Conservation (phyloP, 805 yeast species). For the Kodamaea kaohsiungensis region DNA sequence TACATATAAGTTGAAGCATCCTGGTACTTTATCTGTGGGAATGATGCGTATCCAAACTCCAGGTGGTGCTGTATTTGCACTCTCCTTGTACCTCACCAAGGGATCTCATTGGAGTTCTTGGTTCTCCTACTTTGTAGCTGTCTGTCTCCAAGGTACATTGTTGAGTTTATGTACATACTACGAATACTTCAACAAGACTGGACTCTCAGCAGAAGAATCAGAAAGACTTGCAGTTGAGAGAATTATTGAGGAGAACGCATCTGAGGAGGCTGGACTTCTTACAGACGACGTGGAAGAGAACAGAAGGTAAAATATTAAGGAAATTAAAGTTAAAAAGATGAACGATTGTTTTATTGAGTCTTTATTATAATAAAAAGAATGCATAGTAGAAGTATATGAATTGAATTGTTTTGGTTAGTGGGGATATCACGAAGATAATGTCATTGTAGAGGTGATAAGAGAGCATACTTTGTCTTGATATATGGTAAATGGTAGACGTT, state of each 20-base stretch:
- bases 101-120: constrained; percentile 87
- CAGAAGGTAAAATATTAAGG: neutral
- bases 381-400: too few species aligned
- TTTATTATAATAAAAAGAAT: neutral
- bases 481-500: too few species aligned
- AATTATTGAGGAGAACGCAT: constrained; percentile 28
- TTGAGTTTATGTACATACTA: constrained; percentile 59
- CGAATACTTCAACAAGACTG: constrained; percentile 25
- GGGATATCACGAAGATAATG: too few species aligned
- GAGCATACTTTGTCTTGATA: too few species aligned
- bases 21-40: constrained; percentile 75
- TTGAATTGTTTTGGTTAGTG: too few species aligned
- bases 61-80: constrained; percentile 81
- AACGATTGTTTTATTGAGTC: neutral
- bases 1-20: constrained; percentile 66
- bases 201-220: constrained; percentile 22
- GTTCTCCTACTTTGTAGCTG: constrained; percentile 77
- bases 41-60: constrained; percentile 91
- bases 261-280: constrained; percentile 7
- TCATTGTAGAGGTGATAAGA: too few species aligned
- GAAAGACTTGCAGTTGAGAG: constrained; percentile 33
- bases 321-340: neutral
- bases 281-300: neutral
- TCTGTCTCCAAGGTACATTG: constrained; percentile 61
- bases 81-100: constrained; percentile 66